Conservation (phyloP, 2,329 filamentous ascomycete genomes). For the Fusarium decemcellulare region DNA sequence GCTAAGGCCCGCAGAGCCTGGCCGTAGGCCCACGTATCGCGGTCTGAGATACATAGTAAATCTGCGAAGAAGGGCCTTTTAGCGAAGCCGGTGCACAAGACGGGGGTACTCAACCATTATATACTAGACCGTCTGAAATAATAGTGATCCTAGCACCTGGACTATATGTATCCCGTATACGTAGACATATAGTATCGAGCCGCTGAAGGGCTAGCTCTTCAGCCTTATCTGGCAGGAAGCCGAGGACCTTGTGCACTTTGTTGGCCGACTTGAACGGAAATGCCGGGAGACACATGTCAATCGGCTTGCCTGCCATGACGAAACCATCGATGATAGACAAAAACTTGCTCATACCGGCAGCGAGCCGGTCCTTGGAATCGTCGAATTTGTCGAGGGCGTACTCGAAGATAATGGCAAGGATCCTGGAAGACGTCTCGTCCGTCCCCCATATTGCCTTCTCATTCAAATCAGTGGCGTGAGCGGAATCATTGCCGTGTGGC, state of each 20-base stretch:
- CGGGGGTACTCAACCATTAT: slow-evolving; percentile 58
- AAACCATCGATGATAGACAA: slow-evolving; percentile 40
- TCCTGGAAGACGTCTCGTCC: slow-evolving; percentile 2
- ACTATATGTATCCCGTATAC: slow-evolving; percentile 44
- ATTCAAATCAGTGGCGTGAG: too few species aligned
- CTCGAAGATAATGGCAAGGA: slow-evolving; percentile 46
- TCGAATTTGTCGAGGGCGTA: slow-evolving; percentile 48
- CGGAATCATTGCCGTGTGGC: too few species aligned
- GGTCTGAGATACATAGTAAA: slow-evolving; percentile 62
- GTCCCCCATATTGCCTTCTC: too few species aligned
- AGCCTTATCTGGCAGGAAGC: slow-evolving; percentile 49
- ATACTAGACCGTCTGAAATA: slow-evolving; percentile 67
- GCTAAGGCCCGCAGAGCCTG: slow-evolving; percentile 58
- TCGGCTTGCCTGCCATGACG: slow-evolving; percentile 29
- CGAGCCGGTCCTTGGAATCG: slow-evolving; percentile 29
- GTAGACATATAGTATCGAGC: slow-evolving; percentile 45
- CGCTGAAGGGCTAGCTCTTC: slow-evolving; percentile 48
- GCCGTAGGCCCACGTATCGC: slow-evolving; percentile 64
- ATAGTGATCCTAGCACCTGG: slow-evolving; percentile 56
- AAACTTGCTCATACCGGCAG: slow-evolving; percentile 38
- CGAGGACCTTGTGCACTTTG: slow-evolving; percentile 51
- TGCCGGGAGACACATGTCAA: slow-evolving; percentile 47
- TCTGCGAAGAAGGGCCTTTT: slow-evolving; percentile 51
- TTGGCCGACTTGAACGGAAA: slow-evolving; percentile 53
- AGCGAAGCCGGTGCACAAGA: too few species aligned